A percentile compares a stretch with the other conserved stretches of the same genome.
phyloP scores from a whole-genome alignment of 257 asterid species.

The Solanum virginianum region DNA sequence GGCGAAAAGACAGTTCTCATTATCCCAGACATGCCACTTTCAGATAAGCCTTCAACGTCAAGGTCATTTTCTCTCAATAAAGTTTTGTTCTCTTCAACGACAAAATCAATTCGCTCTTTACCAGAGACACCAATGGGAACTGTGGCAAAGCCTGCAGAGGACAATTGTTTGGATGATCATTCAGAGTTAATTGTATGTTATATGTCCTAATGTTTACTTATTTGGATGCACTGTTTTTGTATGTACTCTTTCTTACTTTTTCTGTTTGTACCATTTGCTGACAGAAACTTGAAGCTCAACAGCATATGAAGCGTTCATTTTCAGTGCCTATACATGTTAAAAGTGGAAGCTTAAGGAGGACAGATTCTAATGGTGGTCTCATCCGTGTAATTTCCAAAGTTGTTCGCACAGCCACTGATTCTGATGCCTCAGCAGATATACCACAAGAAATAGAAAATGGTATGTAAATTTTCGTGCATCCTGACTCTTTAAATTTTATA shows the following conservation, averaged over 20 bases:
- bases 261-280: constrained; percentile 9
- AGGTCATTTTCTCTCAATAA: constrained; percentile 86
- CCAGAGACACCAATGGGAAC: constrained; percentile 68
- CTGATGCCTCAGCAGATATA: constrained; percentile 36
- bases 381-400: constrained; percentile 68
- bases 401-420: constrained; percentile 29
- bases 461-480: constrained; percentile 10
- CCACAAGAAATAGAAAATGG: constrained; percentile 44
- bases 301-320: constrained; percentile 58
- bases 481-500: neutral
- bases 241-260: neutral
- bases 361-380: constrained; percentile 65
- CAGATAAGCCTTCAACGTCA: constrained; percentile 79
- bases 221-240: neutral
- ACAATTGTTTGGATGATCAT: constrained; percentile 22
- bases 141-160: constrained; percentile 29
- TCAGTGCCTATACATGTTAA: constrained; percentile 85
- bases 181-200: constrained; percentile 38
- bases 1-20: constrained; percentile 74
- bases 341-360: constrained; percentile 56
- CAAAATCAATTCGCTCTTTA: constrained; percentile 54
- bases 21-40: constrained; percentile 49
- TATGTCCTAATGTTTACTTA: neutral
- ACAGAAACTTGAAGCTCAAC: constrained; percentile 48
- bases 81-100: constrained; percentile 55